phyloP scores from a whole-genome alignment of 306 rosid species.

The Quercus glauca region DNA sequence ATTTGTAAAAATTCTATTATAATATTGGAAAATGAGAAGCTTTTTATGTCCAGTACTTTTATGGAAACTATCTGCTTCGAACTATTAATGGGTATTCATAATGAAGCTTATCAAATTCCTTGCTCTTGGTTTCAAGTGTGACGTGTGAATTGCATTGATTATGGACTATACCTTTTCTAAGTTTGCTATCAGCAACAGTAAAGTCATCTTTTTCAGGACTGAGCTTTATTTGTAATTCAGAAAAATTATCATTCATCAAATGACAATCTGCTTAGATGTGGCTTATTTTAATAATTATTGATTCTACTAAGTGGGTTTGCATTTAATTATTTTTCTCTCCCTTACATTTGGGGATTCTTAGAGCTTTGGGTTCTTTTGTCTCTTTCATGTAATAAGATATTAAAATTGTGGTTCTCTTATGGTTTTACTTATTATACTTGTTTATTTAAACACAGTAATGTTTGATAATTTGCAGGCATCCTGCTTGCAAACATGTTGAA shows the following conservation, averaged over 20 bases:
- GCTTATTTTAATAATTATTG: not conserved
- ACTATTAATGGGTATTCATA: no score
- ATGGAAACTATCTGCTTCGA: no score
- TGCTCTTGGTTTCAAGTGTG: no score
- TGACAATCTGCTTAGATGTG: not conserved
- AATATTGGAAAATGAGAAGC: no score
- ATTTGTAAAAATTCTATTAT: no score
- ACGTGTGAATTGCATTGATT: no score
- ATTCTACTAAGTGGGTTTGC: not conserved
- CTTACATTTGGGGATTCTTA: not conserved
- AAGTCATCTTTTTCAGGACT: not conserved
- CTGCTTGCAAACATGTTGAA: constrained; percentile 35
- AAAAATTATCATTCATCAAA: not conserved
- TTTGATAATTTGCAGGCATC: constrained; percentile 41
- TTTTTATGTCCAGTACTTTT: no score
- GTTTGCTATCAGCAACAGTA: not conserved
- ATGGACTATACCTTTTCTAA: not conserved
- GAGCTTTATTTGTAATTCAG: not conserved
- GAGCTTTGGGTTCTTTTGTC: not conserved
- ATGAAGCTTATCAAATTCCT: no score
- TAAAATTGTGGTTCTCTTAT: not conserved
- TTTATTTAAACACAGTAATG: not conserved
- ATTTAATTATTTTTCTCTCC: not conserved
- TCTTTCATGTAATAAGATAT: not conserved
- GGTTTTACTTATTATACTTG: not conserved